Base-by-base conservation (phyloP, 169 alveolate genomes). In the Theileria luwenshuni region DNA sequence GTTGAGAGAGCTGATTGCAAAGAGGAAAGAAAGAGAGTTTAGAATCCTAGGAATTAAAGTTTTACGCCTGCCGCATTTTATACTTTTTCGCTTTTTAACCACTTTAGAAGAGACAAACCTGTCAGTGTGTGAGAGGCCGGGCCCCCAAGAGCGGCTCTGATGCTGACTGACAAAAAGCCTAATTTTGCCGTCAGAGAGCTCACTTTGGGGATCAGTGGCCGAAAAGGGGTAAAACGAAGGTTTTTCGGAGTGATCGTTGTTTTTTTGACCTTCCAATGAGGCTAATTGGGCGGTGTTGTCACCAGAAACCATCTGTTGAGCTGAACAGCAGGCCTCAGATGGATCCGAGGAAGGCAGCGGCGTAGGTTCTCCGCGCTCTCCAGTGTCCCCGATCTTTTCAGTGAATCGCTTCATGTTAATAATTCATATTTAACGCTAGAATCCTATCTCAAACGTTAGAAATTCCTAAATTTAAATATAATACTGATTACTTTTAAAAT, bases 11-110 rank as follows among this genome's bases (percentile, higher is more conserved):
- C 65, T 41, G 23, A 56, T 15, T 27, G 30, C 25, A 56, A 38
- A 33, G 21, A 56, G 38, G 30, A 56, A 21, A 15, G 65, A 56
- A 27, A 56, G 38, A n/a, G 65, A 56, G 21, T 56, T 56, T n/a
- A 21, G 19, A 21, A 56, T n/a, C 30, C 65, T 15, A 21, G 65
- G 32, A 28, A 56, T 5, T 38, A 10, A 38, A 10, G 17, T 38
- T 38, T 38, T 38, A 5, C 17, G 10, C 45, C 45, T 10, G 45
- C 45, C n/a, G n/a, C n/a, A n/a, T n/a, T n/a, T n/a, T n/a, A n/a
- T n/a, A n/a, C n/a, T n/a, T n/a, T n/a, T n/a, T n/a, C n/a, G n/a
- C n/a, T n/a, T n/a, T n/a, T n/a, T n/a, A n/a, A n/a, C n/a, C n/a
- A n/a, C n/a, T n/a, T n/a, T n/a, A n/a, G n/a, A n/a, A n/a, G n/a